Conservation (phyloP, 2,329 filamentous ascomycete species). For the Aspergillus pseudoviridinutans region DNA sequence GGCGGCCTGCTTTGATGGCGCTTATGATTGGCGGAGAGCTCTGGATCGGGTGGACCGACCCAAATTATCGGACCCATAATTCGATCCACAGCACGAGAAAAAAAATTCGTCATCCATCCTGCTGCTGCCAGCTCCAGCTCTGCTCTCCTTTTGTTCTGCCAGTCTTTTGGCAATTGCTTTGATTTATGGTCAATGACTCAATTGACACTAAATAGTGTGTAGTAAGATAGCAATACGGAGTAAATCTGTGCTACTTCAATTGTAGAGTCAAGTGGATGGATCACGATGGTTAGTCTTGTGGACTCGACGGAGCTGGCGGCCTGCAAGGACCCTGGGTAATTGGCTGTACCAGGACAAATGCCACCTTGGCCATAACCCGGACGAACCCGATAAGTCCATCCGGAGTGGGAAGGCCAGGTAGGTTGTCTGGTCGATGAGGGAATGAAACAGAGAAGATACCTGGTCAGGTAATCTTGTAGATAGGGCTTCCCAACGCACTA, state of each 20-base stretch:
- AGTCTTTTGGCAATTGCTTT: background rate
- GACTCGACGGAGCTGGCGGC: slow-evolving; percentile 9
- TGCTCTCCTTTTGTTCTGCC: background rate
- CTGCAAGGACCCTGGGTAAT: slow-evolving; percentile 6
- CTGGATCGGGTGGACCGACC: slow-evolving; percentile 8
- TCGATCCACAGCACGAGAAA: slow-evolving; percentile 1
- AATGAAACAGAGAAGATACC: no score
- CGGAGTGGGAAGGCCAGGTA: no score
- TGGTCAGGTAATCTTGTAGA: no score
- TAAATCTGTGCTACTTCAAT: no score
- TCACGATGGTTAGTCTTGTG: background rate
- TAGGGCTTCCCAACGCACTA: slow-evolving; percentile 22
- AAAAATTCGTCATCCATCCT: background rate
- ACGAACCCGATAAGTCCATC: slow-evolving; percentile 13
- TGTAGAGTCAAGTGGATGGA: slow-evolving; percentile 11
- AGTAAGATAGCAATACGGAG: background rate
- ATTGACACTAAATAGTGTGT: background rate
- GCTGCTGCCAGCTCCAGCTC: background rate
- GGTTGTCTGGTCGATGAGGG: background rate
- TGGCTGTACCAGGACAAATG: slow-evolving; percentile 14
- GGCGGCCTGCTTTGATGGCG: slow-evolving; percentile 6
- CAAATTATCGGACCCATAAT: slow-evolving; percentile 18
- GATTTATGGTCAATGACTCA: no score
- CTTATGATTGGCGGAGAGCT: slow-evolving; percentile 6
- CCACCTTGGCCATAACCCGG: slow-evolving; percentile 18